phyloP scores from a whole-genome alignment of 805 yeast genomes.

The Metschnikowia noctiluminum region DNA sequence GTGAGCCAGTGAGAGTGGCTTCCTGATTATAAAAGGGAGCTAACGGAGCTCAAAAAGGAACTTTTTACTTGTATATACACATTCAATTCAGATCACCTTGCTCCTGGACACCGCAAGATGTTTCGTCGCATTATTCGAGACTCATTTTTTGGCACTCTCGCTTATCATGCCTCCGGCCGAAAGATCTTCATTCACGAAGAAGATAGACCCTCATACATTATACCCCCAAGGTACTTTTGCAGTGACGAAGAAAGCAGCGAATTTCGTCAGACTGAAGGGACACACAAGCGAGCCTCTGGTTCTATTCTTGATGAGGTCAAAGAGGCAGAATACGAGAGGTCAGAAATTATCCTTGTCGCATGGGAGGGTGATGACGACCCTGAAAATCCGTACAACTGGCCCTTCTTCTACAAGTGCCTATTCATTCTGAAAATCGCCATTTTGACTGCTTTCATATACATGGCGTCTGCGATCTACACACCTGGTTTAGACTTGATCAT shows the following conservation, averaged over 20 bases:
- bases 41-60: too few species aligned
- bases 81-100: too few species aligned
- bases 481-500: constrained; percentile 49
- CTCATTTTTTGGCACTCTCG: constrained; percentile 24
- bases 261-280: too few species aligned
- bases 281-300: background rate
- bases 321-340: background rate
- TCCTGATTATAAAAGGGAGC: too few species aligned
- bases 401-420: constrained; percentile 34
- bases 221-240: constrained; percentile 27
- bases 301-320: background rate
- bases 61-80: too few species aligned
- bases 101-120: background rate
- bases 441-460: constrained; percentile 48
- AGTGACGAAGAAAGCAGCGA: background rate
- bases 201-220: constrained; percentile 25
- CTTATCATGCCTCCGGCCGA: constrained; percentile 24
- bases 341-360: constrained; percentile 14
- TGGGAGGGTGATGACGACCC: constrained; percentile 49
- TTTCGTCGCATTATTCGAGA: constrained; percentile 26
- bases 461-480: constrained; percentile 55
- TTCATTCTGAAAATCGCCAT: constrained; percentile 40
- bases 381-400: constrained; percentile 58
- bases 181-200: constrained; percentile 22
- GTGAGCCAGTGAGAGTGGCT: too few species aligned